A percentile compares a stretch with the other conserved stretches of the same genome.
Conservation (phyloP, 1,284 basidiomycete genomes). For the Coniophora puteana region DNA sequence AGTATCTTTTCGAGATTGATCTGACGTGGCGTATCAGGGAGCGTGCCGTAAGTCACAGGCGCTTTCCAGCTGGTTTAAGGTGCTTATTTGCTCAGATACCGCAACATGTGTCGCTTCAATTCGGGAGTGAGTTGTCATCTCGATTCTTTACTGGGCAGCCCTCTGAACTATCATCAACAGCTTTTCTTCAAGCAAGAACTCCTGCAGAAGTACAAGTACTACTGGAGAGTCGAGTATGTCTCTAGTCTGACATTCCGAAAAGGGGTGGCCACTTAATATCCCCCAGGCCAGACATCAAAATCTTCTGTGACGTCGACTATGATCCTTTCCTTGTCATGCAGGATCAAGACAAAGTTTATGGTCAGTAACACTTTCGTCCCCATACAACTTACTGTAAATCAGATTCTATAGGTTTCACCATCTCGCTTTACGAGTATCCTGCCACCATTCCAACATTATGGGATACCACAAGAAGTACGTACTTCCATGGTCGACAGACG, state of each 20-base stretch:
- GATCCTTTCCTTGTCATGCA: slow-evolving; percentile 92
- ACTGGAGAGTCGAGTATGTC: slow-evolving; percentile 79
- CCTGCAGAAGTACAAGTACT: slow-evolving; percentile 82
- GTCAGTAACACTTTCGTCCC: slow-evolving; percentile 42
- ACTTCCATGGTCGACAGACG: slow-evolving; percentile 4
- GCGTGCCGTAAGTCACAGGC: slow-evolving; percentile 51
- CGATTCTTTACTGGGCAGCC: background rate
- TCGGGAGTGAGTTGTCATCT: slow-evolving; percentile 64
- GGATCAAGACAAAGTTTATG: slow-evolving; percentile 83
- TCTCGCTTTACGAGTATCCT: slow-evolving; percentile 78
- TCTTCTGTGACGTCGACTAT: slow-evolving; percentile 84
- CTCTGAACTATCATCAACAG: slow-evolving; percentile 34
- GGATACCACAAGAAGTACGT: slow-evolving; percentile 65
- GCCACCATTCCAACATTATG: slow-evolving; percentile 87
- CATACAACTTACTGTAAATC: background rate
- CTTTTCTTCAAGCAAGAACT: slow-evolving; percentile 86
- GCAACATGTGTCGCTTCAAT: slow-evolving; percentile 94
- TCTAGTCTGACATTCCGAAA: background rate
- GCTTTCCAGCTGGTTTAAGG: slow-evolving; percentile 4
- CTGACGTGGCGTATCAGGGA: slow-evolving; percentile 37
- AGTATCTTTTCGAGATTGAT: background rate
- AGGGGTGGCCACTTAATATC: slow-evolving; percentile 1
- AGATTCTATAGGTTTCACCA: background rate
- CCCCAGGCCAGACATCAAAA: slow-evolving; percentile 74
- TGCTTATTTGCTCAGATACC: slow-evolving; percentile 46